Base-by-base conservation (phyloP, 306 rosid species). In the Erythrophleum fordii region DNA sequence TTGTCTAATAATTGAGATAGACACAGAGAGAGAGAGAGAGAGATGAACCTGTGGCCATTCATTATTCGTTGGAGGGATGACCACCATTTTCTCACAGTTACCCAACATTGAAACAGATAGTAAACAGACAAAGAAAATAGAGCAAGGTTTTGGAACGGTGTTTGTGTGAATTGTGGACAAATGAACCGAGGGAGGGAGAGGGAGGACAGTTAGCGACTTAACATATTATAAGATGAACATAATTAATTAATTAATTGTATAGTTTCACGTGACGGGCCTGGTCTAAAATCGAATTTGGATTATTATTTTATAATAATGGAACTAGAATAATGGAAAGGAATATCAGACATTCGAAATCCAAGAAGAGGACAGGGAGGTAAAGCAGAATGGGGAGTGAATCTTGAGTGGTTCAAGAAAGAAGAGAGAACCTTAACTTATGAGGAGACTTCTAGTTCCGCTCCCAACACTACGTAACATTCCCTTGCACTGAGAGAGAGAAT, bases 271-370 rank as follows among this genome's bases (percentile, higher is more conserved):
- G 73, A 68, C 41, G 73, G 29, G 53, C 41, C 72, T 65, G 71
- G 71, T 39, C 29, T 67, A 20, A 39, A 67, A 67, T 20, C 18
- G 31, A 67, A 67, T 67, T 67, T 11, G 73, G 53, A 11, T 23
- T 12, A 41, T n/a, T 67, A 11, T 68, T 66, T 66, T 41, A 68
- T 68, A 4, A 39, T 18, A 37, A 39, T 13, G 2, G 39, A 3
- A 25, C 1, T 60, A 60, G 23, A 60, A 60, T 60, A 60, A 26
- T 66, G 53, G 52, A 16, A 41, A 41, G 73, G 53, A 68, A 41
- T 68, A 77, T 56, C 81, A 76, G 88, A 82, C 89, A 88, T 88
- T 85, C 81, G 89, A 87, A 86, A 91, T 88, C 82, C 87, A 85
- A 85, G 85, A 87, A 73, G 80, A 80, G 78, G 90, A 86, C 87